phyloP scores from a whole-genome alignment of 768 basidiomycete genomes.

The Pisolithus marmoratus region DNA sequence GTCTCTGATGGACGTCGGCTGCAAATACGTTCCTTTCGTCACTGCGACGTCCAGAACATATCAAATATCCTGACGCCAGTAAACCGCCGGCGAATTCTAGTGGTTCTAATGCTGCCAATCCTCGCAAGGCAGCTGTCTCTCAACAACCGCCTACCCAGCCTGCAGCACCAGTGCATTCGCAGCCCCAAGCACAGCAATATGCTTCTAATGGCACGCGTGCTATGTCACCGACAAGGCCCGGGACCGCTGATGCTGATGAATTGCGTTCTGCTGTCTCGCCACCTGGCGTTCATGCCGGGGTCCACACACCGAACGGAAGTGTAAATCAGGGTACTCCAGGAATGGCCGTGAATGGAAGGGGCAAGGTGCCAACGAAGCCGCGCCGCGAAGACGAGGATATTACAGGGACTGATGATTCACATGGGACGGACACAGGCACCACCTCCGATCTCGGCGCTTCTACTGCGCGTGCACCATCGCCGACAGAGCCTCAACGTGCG shows the following conservation, averaged over 20 bases:
- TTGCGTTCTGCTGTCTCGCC: constrained; percentile 66
- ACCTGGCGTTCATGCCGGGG: constrained; percentile 37
- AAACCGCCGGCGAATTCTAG: constrained; percentile 32
- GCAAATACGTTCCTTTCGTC: neutral
- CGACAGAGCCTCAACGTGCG: constrained; percentile 43
- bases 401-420: constrained; percentile 44
- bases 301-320: constrained; percentile 30
- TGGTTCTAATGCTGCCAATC: constrained; percentile 19
- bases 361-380: constrained; percentile 48
- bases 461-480: constrained; percentile 48
- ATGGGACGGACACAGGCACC: constrained; percentile 41
- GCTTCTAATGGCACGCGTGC: constrained; percentile 43
- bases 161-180: constrained; percentile 15
- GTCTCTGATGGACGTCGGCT: neutral
- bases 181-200: constrained; percentile 20
- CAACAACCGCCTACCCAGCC: constrained; percentile 21
- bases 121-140: constrained; percentile 43
- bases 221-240: constrained; percentile 54
- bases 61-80: constrained; percentile 82
- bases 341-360: constrained; percentile 36
- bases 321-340: constrained; percentile 8
- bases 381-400: constrained; percentile 35
- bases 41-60: constrained; percentile 55
- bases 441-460: constrained; percentile 30
- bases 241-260: constrained; percentile 45